phyloP scores from a whole-genome alignment of 768 basidiomycete species.

The Leccinum longicurvipes region DNA sequence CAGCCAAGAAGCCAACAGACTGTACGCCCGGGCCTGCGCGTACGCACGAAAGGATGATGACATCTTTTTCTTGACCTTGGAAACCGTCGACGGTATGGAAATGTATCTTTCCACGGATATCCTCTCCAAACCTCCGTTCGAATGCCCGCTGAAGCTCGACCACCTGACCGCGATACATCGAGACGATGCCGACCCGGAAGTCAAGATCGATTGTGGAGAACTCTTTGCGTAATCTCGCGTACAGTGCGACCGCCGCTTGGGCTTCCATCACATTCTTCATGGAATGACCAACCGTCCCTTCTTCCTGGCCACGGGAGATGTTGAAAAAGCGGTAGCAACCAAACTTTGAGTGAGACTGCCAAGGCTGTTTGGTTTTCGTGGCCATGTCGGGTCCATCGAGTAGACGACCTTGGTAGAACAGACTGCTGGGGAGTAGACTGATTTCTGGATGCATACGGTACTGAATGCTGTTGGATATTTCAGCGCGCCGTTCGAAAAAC shows the following conservation, averaged over 20 bases:
- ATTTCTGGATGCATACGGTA: conserved; percentile 99
- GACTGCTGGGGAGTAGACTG: conserved; percentile 78
- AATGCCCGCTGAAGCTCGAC: conserved; percentile 70
- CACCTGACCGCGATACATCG: conserved; percentile 94
- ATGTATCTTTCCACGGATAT: conserved; percentile 70
- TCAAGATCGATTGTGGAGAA: conserved; percentile 55
- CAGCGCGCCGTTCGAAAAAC: not conserved
- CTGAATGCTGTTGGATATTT: conserved; percentile 67
- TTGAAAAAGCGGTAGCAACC: conserved; percentile 91
- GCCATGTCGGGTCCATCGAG: conserved; percentile 90
- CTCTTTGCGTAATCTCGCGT: conserved; percentile 62
- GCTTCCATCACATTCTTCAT: conserved; percentile 75
- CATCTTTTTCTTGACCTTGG: conserved; percentile 97
- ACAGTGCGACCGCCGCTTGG: conserved; percentile 72
- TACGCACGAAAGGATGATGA: conserved; percentile 97
- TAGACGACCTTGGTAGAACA: conserved; percentile 82
- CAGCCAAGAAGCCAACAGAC: conserved; percentile 85
- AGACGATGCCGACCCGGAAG: conserved; percentile 68
- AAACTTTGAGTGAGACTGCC: conserved; percentile 79
- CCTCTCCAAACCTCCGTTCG: conserved; percentile 62
- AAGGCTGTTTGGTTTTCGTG: conserved; percentile 72
- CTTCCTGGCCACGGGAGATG: conserved; percentile 64
- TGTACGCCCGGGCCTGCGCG: conserved; percentile 84
- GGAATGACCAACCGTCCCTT: conserved; percentile 54
- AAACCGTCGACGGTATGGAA: conserved; percentile 99